Evolutionary conservation across 225 moss, liverwort and hornwort genomes (phyloP), one percentile per base, ranked within the genome.

Genomic region (Pseudisothecium myosuroides): DNA sequence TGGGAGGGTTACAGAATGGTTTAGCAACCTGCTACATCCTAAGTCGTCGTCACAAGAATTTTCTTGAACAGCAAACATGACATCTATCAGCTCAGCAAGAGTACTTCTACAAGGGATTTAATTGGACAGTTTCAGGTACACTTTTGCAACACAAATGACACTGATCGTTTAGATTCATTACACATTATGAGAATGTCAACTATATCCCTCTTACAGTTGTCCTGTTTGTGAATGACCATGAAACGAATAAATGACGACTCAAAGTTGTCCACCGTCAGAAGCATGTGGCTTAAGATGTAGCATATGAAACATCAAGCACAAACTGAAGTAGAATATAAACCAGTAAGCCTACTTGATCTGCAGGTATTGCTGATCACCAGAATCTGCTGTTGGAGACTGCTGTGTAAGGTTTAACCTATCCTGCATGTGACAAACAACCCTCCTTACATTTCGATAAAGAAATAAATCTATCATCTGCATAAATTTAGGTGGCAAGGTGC

Each of bases 301-400:
- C 52, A 49, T 45, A 75, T 61, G 54, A 83, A 88, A 29, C 34
- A 89, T 82, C 77, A 83, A 83, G 72, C 54, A 74, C 74, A 81
- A 84, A 63, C 75, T 76, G 83, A 86, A 58, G 68, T 41, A 69
- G 67, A 61, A 58, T 31, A 76, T 58, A 69, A 87, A 86, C 76
- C 56, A 76, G 68, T 61, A 81, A 80, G 80, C 94, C 49, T 93
- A 97, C 95, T 88, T 96, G 83, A 85, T 88, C 84, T 86, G 82
- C 50, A 87, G 80, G 87, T 93, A 92, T 83, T 90, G 69, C 90
- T 91, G 91, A 67, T 91, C 91, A 90, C 91, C 85, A 77, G 90
- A 86, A 87, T 93, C 90, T 92, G 90, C 91, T 88, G 74, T 68
- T 89, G 94, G 93, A 76, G 92, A 69, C 58, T 91, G 82, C 67